phyloP scores from a whole-genome alignment of 306 rosid species.

The Vicia faba region DNA sequence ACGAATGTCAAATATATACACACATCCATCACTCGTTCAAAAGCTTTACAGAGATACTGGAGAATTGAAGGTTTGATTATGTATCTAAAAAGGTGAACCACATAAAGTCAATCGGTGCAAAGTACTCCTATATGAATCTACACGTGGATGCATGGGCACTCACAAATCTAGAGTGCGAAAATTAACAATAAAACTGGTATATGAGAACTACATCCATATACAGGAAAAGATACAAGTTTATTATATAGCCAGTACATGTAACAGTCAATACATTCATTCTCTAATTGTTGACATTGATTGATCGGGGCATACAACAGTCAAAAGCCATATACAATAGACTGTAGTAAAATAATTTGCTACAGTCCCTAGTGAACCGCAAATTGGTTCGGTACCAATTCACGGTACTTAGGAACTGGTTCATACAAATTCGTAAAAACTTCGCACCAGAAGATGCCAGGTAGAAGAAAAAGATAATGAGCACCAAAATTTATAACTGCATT shows the following conservation, averaged over 20 bases:
- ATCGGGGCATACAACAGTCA: slow-evolving; percentile 1
- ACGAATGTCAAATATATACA: slow-evolving; percentile 12
- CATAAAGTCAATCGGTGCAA: neutral
- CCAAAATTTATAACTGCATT: too few species aligned
- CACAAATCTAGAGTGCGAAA: neutral
- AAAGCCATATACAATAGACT: slow-evolving; percentile 7
- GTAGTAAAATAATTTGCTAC: too few species aligned
- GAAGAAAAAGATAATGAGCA: too few species aligned
- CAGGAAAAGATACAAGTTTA: slow-evolving; percentile 7
- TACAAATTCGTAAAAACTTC: neutral
- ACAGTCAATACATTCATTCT: slow-evolving; percentile 10
- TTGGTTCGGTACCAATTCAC: too few species aligned
- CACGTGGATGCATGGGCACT: slow-evolving; percentile 8
- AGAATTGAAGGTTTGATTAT: neutral
- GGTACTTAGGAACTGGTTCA: neutral
- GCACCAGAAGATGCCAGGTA: too few species aligned
- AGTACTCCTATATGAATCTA: slow-evolving; percentile 1
- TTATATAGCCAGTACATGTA: neutral
- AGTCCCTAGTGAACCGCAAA: too few species aligned
- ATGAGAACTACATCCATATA: slow-evolving; percentile 14
- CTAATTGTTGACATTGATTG: slow-evolving; percentile 7
- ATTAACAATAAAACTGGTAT: neutral
- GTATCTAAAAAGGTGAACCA: neutral
- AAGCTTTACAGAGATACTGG: neutral
- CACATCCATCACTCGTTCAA: slow-evolving; percentile 24